Evolutionary conservation across 1,284 basidiomycete genomes (phyloP), one percentile per base, ranked within the genome.

Genomic region (Apiotrichum montevideense): DNA sequence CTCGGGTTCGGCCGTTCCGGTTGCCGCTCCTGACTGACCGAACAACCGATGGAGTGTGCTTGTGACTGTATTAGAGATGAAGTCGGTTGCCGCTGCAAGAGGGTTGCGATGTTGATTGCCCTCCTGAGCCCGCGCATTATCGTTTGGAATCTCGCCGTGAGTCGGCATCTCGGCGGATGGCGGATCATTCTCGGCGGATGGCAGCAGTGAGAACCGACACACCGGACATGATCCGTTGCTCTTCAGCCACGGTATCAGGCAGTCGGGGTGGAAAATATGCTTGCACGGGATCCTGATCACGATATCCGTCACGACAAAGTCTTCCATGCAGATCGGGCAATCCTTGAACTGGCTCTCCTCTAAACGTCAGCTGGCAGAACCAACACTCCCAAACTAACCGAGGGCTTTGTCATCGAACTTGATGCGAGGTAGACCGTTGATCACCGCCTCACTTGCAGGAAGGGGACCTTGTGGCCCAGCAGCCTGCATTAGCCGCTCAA

Each of bases 201-300:
- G 21, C 21, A 75, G 71, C 2, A 75, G 66, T 0, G 74, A 74
- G 63, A 74, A 74, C 29, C 74, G 74, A 51, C 75, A 77, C 7
- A 75, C 73, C 0, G 75, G 75, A 63, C 75, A 77, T 5, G 72
- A 71, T 3, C 75, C 75, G 56, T 77, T 77, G 10, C 62, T 59
- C 59, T 70, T 66, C 7, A 77, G 62, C 75, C 75, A 77, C 2
- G 74, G 74, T 7, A 70, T 63, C 2, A 77, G 57, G 53, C 75
- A 77, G 52, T 72, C 72, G 2, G 66, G 63, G 59, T 77, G 75
- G 62, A 74, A 77, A 39, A 73, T 63, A 56, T 77, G 75, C 67
- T 60, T 62, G 68, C 75, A 77, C 6, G 71, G 70, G 40, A 77
- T 61, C 32, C 59, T 59, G 49, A 76, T 66, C 10, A 70, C 69